Conservation (phyloP, 2,329 filamentous ascomycete species). For the Dothideomycetes sp. region DNA sequence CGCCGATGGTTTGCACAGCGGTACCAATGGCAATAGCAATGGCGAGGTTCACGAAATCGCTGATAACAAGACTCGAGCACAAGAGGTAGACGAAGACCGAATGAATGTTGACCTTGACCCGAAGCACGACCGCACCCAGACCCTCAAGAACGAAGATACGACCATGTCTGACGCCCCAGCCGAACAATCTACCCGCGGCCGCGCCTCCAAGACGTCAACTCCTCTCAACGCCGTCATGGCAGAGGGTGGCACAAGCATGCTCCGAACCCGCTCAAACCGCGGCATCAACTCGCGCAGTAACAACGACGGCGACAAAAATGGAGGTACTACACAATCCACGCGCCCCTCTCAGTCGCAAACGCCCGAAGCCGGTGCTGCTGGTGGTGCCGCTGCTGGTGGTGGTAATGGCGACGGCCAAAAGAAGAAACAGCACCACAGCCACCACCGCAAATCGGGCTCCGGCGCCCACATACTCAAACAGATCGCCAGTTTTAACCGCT, state of each 20-base stretch:
- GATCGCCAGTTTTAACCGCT: slow-evolving; percentile 25
- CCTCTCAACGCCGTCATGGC: slow-evolving; percentile 23
- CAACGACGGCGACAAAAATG: slow-evolving; percentile 17
- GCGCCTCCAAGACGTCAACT: slow-evolving; percentile 37
- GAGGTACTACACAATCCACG: slow-evolving; percentile 6
- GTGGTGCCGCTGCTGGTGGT: too few species aligned
- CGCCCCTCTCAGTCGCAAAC: neutral
- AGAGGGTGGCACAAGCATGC: neutral
- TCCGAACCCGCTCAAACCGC: neutral
- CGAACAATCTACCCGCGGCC: slow-evolving; percentile 22
- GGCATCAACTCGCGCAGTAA: slow-evolving; percentile 15
- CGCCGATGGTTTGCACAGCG: slow-evolving; percentile 14
- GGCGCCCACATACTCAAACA: slow-evolving; percentile 27
- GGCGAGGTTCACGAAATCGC: slow-evolving; percentile 13
- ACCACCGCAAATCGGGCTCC: slow-evolving; percentile 19
- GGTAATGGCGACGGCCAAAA: too few species aligned
- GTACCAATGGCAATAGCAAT: slow-evolving; percentile 15
- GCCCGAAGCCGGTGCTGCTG: neutral
- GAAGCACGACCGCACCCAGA: slow-evolving; percentile 18
- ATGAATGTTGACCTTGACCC: slow-evolving; percentile 8
- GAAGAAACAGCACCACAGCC: neutral
- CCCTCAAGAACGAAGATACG: slow-evolving; percentile 39
- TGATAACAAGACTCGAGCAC: slow-evolving; percentile 13
- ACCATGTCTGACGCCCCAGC: slow-evolving; percentile 19
- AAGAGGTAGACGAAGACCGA: slow-evolving; percentile 10